Evolutionary conservation across 192 early-diverging fungal species (phyloP).

Genomic region (Backusella tuberculispora): DNA sequence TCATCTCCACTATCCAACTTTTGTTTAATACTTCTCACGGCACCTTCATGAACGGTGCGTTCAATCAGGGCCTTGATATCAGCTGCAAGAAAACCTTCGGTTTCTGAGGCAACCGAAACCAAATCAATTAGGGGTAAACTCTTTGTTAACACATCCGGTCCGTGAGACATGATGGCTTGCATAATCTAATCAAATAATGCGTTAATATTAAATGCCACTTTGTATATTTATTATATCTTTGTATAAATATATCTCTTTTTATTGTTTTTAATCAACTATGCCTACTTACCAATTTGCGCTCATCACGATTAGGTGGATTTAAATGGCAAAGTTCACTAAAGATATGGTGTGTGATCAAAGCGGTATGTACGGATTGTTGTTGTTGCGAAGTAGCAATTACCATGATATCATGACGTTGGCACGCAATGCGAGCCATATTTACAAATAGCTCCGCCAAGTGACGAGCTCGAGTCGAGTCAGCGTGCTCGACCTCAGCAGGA

Average conservation of each 20-base stretch:
- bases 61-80: constrained; percentile 82
- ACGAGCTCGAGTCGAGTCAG: constrained; percentile 64
- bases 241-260: neutral
- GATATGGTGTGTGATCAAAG: constrained; percentile 60
- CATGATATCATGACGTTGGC: constrained; percentile 51
- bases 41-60: constrained; percentile 80
- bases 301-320: constrained; percentile 61
- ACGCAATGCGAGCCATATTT: constrained; percentile 53
- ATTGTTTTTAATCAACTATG: neutral
- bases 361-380: constrained; percentile 62
- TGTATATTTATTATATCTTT: neutral
- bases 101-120: constrained; percentile 70
- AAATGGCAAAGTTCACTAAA: constrained; percentile 68
- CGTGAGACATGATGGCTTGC: constrained; percentile 63
- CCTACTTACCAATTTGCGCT: constrained; percentile 64
- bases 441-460: constrained; percentile 70
- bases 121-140: constrained; percentile 68
- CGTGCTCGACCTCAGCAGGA: constrained; percentile 74
- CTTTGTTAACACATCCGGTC: constrained; percentile 48
- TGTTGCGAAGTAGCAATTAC: constrained; percentile 71
- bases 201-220: constrained; percentile 30
- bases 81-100: constrained; percentile 87
- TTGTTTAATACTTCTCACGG: constrained; percentile 60
- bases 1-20: neutral
- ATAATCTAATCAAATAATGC: constrained; percentile 65